Evolutionary conservation across 192 early-diverging fungal genomes (phyloP), one percentile per base, ranked within the genome.

Genomic region (Coemansia aciculifera): DNA sequence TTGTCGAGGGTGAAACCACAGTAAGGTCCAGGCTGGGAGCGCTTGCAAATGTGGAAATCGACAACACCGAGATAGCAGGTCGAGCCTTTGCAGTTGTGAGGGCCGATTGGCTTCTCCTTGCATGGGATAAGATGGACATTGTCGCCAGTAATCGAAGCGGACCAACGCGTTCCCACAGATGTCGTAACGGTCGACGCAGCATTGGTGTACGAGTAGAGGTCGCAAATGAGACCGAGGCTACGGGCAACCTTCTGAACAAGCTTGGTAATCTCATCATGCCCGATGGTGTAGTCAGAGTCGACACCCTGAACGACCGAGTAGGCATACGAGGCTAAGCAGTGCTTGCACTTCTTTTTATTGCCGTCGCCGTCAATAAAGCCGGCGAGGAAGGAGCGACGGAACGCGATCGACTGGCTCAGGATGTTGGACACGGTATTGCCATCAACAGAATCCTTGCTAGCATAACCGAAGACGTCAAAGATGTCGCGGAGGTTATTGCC

Each of bases 1-100:
- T 62, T 69, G 27, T 57, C 68, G 5, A 79, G 68, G 62, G 73
- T 72, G 12, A 78, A 67, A 5, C 75, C 75, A 24, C 62, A 62
- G 31, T 72, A 77, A 9, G 61, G 66, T 27, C 66, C 75, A 31
- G 17, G 49, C 31, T 49, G 52, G 60, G n/a, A 27, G 62, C 39
- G 62, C 37, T 31, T 48, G 44, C 44, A 19, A 48, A 48, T 21
- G 44, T 48, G 44, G 19, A 48, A 48, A 48, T 48, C 44, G n/a
- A 48, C 44, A 48, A 8, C 44, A 48, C 44, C 44, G 44, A 48
- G 44, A 48, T 23, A 48, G 44, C 44, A 17, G 44, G 44, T 48
- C 44, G 44, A 13, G 3, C 27, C 5, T 8, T 52, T 38, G 39
- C 29, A 52, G 29, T 8, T 17, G 23, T 66, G 64, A 23, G 15